These are phyloP conservation scores for Geotrichum reessii DNA, from an alignment of 1,139 yeast genomes.

Conservation along the genomic window DNA sequence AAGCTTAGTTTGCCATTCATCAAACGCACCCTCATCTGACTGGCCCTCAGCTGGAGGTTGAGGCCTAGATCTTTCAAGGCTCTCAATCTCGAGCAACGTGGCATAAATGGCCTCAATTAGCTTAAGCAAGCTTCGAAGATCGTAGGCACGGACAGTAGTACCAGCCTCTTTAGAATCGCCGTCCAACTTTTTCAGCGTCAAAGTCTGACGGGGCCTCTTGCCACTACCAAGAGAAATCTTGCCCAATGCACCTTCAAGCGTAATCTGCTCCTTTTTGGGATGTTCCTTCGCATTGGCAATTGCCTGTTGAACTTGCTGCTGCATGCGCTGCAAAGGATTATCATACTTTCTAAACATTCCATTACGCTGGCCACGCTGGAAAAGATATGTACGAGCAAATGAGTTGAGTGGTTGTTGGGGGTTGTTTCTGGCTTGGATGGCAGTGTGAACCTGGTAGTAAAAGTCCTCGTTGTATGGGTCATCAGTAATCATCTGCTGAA, in stretches of 20 bases:
- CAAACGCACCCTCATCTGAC: conserved; percentile 29
- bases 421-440: conserved; percentile 60
- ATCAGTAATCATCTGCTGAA: conserved; percentile 92
- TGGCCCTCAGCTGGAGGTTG: conserved; percentile 21
- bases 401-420: conserved; percentile 46
- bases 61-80: conserved; percentile 60
- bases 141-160: conserved; percentile 15
- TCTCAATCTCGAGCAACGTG: conserved; percentile 73
- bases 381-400: conserved; percentile 91
- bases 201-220: conserved; percentile 82
- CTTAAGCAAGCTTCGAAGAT: conserved; percentile 28
- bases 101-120: conserved; percentile 72
- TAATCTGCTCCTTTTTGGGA: conserved; percentile 65
- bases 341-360: conserved; percentile 66
- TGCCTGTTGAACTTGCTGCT: conserved; percentile 95
- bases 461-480: conserved; percentile 97
- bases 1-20: conserved; percentile 33
- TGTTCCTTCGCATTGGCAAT: conserved; percentile 91
- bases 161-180: background rate
- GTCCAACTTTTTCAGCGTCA: conserved; percentile 49
- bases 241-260: conserved; percentile 87
- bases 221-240: conserved; percentile 77
- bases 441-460: conserved; percentile 88
- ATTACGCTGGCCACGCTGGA: conserved; percentile 72
- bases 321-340: conserved; percentile 94